A percentile compares a stretch with the other conserved stretches of the same genome.
Conservation (phyloP, 2,329 filamentous ascomycete species). For the Thermochaetoides dissita region DNA sequence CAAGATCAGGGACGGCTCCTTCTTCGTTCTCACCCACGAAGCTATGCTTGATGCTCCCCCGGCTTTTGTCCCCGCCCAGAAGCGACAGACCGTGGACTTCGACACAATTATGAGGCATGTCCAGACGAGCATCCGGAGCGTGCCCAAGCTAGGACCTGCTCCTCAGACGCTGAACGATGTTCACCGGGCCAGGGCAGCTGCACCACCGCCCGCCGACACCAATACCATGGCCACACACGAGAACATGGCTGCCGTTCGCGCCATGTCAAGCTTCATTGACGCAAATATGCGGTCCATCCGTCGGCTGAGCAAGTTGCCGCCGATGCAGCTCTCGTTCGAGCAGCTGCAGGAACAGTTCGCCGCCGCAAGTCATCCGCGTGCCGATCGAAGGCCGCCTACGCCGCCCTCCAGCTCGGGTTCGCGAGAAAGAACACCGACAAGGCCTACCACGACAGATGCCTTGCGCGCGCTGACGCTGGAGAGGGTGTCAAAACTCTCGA, state of each 20-base stretch:
- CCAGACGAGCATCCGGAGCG: conserved; percentile 11
- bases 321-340: conserved; percentile 20
- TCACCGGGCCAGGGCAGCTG: conserved; percentile 24
- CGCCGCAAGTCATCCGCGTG: conserved; percentile 5
- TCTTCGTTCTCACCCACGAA: conserved; percentile 33
- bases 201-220: conserved; percentile 19
- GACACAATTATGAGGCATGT: conserved; percentile 20
- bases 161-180: conserved; percentile 26
- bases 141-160: conserved; percentile 2
- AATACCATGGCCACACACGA: conserved; percentile 28
- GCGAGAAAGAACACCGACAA: conserved; percentile 17
- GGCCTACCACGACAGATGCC: neutral
- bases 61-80: conserved; percentile 16
- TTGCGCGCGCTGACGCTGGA: conserved; percentile 11
- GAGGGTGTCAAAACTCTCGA: conserved; percentile 5
- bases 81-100: conserved; percentile 27
- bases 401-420: conserved; percentile 23
- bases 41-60: conserved; percentile 19
- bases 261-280: conserved; percentile 31
- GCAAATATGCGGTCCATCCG: conserved; percentile 29
- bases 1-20: conserved; percentile 34
- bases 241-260: conserved; percentile 27
- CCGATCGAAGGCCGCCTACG: conserved; percentile 13
- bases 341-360: conserved; percentile 17
- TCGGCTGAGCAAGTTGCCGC: conserved; percentile 27